phyloP scores from a whole-genome alignment of 805 yeast genomes.

The Ogataea parapolymorpha region DNA sequence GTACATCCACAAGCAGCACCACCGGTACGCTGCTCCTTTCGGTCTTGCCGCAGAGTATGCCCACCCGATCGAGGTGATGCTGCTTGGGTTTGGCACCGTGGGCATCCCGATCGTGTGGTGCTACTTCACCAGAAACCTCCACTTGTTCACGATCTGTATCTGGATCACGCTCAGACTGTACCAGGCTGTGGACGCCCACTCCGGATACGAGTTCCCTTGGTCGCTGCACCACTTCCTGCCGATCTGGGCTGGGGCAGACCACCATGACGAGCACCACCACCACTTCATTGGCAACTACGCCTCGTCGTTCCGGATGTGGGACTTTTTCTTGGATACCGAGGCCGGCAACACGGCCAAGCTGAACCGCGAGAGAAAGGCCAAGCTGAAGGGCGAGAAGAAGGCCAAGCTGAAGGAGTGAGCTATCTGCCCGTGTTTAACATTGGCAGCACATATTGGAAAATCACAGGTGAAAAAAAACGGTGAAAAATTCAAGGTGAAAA shows the following conservation, averaged over 20 bases:
- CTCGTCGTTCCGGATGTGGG: constrained; percentile 96
- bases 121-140: constrained; percentile 70
- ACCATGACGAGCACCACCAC: constrained; percentile 96
- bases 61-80: constrained; percentile 89
- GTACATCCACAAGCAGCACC: constrained; percentile 95
- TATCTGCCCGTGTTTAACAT: neutral
- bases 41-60: constrained; percentile 98
- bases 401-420: constrained; percentile 14
- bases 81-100: constrained; percentile 92
- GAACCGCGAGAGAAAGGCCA: constrained; percentile 66
- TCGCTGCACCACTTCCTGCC: constrained; percentile 89
- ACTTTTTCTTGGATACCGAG: constrained; percentile 81
- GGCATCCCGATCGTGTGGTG: constrained; percentile 91
- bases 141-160: constrained; percentile 79
- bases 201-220: constrained; percentile 98
- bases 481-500: neutral
- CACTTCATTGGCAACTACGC: constrained; percentile 95
- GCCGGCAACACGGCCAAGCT: constrained; percentile 79
- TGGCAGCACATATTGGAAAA: neutral
- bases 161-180: constrained; percentile 88
- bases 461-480: neutral
- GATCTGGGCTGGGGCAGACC: constrained; percentile 98
- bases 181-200: constrained; percentile 97
- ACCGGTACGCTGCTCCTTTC: constrained; percentile 96
- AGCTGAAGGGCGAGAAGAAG: constrained; percentile 48